Conservation (phyloP, 208 protist species). For the Acanthamoeba culbertsoni region DNA sequence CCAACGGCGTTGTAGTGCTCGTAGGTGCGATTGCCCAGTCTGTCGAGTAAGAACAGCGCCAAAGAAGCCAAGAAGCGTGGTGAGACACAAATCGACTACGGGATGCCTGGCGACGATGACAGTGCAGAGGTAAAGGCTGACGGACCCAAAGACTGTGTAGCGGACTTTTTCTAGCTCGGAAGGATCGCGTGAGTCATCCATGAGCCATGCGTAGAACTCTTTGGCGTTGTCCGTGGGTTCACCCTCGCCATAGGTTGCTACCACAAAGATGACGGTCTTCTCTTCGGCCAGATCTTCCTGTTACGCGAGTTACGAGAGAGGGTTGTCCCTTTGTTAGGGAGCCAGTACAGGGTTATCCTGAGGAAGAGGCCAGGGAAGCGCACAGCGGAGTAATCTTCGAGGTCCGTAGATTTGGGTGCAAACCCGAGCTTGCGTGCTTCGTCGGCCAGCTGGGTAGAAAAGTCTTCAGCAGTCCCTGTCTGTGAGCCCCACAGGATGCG, state of each 20-base stretch:
- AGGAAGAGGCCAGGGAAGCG: neutral
- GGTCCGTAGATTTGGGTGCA: neutral
- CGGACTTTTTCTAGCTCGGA: slow-evolving; percentile 74
- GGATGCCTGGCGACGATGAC: neutral
- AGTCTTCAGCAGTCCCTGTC: slow-evolving; percentile 57
- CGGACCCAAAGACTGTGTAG: slow-evolving; percentile 78
- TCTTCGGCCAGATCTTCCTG: slow-evolving; percentile 54
- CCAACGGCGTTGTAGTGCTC: slow-evolving; percentile 91
- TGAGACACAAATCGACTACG: neutral
- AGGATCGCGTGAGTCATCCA: neutral
- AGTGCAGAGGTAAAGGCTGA: neutral
- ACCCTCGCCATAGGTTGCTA: slow-evolving; percentile 88
- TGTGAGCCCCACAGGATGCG: slow-evolving; percentile 56
- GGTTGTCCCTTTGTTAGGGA: neutral
- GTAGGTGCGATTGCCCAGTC: slow-evolving; percentile 94
- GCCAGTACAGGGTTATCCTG: neutral
- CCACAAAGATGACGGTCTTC: slow-evolving; percentile 79
- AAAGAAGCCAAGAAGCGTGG: neutral
- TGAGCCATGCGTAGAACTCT: slow-evolving; percentile 80
- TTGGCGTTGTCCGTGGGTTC: slow-evolving; percentile 88
- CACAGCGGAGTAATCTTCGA: slow-evolving; percentile 39
- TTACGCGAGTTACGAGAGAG: neutral
- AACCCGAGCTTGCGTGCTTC: slow-evolving; percentile 42
- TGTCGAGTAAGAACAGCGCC: slow-evolving; percentile 64
- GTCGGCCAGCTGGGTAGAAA: neutral